Conservation (phyloP, 495 filamentous ascomycete species). For the Aspergillus sclerotioniger region DNA sequence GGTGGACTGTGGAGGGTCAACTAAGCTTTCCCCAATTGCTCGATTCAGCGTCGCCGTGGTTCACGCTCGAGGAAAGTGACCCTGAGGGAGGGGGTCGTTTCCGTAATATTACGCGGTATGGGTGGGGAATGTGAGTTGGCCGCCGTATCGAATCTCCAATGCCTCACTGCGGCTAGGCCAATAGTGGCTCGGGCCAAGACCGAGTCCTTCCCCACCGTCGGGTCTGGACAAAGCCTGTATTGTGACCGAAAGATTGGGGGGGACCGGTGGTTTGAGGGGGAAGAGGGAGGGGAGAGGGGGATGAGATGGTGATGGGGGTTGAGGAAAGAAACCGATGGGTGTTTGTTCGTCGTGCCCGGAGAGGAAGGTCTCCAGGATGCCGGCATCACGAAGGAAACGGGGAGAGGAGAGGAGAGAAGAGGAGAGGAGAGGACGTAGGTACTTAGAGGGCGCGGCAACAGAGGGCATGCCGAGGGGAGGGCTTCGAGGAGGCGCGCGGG, state of each 20-base stretch:
- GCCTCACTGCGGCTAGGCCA: constrained; percentile 18
- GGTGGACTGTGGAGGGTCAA: no score
- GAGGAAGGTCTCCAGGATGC: no score
- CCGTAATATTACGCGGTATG: constrained; percentile 16
- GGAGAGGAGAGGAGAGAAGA: no score
- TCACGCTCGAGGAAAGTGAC: neutral
- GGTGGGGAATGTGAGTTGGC: constrained; percentile 23
- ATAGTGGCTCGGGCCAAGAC: constrained; percentile 19
- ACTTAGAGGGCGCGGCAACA: no score
- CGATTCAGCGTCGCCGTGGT: no score
- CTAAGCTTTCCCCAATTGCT: no score
- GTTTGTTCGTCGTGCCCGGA: no score
- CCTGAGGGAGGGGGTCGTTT: neutral
- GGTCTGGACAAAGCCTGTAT: constrained; percentile 22
- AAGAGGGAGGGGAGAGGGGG: neutral
- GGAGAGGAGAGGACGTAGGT: no score
- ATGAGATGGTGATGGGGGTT: neutral
- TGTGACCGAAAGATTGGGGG: constrained; percentile 9
- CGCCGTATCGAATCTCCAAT: constrained; percentile 20
- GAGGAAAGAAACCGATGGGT: neutral
- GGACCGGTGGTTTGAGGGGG: neutral
- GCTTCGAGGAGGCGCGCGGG: neutral
- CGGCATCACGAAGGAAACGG: no score
- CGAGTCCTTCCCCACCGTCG: constrained; percentile 14
- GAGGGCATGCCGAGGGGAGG: no score